Conservation (phyloP, 257 asterid genomes). For the Anisodus acutangulus region DNA sequence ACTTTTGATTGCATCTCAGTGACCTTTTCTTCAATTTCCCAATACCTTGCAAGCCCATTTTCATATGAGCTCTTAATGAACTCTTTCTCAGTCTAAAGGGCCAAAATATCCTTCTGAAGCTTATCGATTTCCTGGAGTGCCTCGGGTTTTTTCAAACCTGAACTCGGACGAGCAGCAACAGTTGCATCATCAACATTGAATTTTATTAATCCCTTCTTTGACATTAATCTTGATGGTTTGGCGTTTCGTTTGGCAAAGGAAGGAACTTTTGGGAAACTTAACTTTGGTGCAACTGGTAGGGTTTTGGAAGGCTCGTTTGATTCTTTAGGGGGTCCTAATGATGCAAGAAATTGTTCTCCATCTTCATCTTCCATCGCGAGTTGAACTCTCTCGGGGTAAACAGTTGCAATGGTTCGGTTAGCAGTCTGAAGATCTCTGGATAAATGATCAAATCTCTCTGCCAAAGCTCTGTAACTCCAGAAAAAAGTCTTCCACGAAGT, state of each 20-base stretch:
- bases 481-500: conserved; percentile 57
- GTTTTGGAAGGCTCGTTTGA: conserved; percentile 17
- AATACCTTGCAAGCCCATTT: conserved; percentile 42
- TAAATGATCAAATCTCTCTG: conserved; percentile 62
- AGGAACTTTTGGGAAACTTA: conserved; percentile 36
- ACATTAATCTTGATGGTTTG: conserved; percentile 51
- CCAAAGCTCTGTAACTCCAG: conserved; percentile 58
- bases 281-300: conserved; percentile 42
- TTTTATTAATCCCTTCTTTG: conserved; percentile 44
- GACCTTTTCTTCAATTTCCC: conserved; percentile 48
- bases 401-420: conserved; percentile 53
- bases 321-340: conserved; percentile 21
- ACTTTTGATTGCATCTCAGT: conserved; percentile 50
- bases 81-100: conserved; percentile 53
- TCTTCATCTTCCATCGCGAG: conserved; percentile 46
- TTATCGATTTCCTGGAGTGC: conserved; percentile 49
- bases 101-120: conserved; percentile 53
- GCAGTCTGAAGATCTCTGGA: conserved; percentile 61
- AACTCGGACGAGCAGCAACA: conserved; percentile 29
- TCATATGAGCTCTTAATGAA: conserved; percentile 51
- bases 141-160: conserved; percentile 47
- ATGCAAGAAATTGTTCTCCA: conserved; percentile 33
- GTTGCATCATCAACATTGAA: conserved; percentile 32
- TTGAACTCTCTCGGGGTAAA: conserved; percentile 51
- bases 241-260: conserved; percentile 29